Evolutionary conservation across 495 filamentous ascomycete species (phyloP), one percentile per base, ranked within the genome.

Genomic region (Hypoxylon intermedium): DNA sequence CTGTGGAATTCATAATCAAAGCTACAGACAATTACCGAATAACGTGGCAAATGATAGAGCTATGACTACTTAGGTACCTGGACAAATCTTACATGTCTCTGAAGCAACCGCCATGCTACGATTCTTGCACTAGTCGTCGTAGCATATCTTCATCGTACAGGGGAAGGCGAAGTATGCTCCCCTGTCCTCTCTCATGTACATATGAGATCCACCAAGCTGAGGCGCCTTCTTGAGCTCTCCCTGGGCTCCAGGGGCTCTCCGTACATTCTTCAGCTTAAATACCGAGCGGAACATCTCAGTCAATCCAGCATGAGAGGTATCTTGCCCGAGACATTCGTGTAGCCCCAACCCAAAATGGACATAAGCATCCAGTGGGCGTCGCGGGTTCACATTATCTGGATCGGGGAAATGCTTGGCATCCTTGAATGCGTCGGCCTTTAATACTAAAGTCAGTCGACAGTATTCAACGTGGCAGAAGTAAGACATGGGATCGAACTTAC

Each of bases 111-210:
- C n/a, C n/a, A n/a, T 26, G 7, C 24, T 26, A 7, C 7, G 15
- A 13, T 16, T 23, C 23, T 16, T 6, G 36, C 7, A 20, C 40
- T 71, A 67, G 6, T 75, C 70, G 60, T 83, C 81, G 70, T 78
- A 84, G 38, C 71, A 72, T 57, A 85, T 73, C 73, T 79, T 82
- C 82, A 85, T 84, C 74, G 83, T 87, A 21, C 82, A 85, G 0
- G 91, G 91, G 78, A 91, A 93, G 5, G 88, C 81, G 69, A 81
- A 89, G 73, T 85, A 85, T 24, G 80, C 79, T 20, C 87, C 86
- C 74, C 86, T 83, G 64, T 95, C 89, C 71, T 89, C 85, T 47
- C 84, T 83, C 76, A 96, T 80, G 62, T 92, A 95, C 20, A 85
- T 70, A 20, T 83, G 83, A 68, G 82, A 84, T 0, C 83, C 87